Conservation (phyloP, 305 asterid genomes). For the Fraxinus greggii region DNA sequence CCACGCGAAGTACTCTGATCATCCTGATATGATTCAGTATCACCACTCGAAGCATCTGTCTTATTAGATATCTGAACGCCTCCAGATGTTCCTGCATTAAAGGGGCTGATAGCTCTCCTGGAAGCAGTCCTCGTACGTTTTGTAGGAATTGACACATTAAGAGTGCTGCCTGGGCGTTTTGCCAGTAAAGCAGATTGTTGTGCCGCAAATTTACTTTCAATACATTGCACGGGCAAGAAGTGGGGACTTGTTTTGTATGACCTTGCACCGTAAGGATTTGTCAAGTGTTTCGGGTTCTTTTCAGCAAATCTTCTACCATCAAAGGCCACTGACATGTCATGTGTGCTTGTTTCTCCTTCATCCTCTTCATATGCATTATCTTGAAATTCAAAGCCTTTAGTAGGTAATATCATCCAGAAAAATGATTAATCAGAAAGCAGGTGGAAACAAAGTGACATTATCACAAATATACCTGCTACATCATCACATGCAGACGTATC, state of each 20-base stretch:
- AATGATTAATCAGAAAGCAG: constrained; percentile 23
- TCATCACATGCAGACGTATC: constrained; percentile 66
- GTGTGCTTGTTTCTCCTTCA: constrained; percentile 71
- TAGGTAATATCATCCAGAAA: constrained; percentile 28
- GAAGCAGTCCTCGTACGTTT: constrained; percentile 80
- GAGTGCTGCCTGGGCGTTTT: constrained; percentile 63
- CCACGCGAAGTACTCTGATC: constrained; percentile 75
- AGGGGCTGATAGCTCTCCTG: constrained; percentile 66
- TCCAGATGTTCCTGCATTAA: constrained; percentile 67
- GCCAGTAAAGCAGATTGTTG: constrained; percentile 53
- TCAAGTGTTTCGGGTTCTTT: constrained; percentile 56
- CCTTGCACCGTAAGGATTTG: constrained; percentile 52
- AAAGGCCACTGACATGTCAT: constrained; percentile 48
- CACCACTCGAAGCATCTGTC: constrained; percentile 92
- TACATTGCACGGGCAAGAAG: constrained; percentile 44
- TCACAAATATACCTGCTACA: constrained; percentile 56
- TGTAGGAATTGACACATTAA: constrained; percentile 73
- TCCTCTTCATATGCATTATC: constrained; percentile 60
- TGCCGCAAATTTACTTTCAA: constrained; percentile 47
- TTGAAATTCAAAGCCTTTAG: constrained; percentile 50
- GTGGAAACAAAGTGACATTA: constrained; percentile 19
- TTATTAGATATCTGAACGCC: constrained; percentile 57
- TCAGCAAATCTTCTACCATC: constrained; percentile 53
- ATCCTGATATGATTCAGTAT: constrained; percentile 87
- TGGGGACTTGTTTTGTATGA: constrained; percentile 50